phyloP scores from a whole-genome alignment of 2,329 filamentous ascomycete species.

The Cladosporium velox region DNA sequence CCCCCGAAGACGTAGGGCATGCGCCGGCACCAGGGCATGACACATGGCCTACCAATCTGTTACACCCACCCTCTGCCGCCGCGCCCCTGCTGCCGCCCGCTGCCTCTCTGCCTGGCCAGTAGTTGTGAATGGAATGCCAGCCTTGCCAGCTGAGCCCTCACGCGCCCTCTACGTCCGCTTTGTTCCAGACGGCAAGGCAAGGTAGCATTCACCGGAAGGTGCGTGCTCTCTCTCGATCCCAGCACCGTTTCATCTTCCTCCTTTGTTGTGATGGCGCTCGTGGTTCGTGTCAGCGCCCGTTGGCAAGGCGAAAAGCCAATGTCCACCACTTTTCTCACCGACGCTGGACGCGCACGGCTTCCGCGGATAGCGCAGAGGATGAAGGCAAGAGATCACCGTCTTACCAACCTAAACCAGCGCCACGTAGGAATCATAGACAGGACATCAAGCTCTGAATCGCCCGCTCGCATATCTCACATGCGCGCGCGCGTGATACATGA shows the following conservation, averaged over 20 bases:
- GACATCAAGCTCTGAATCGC: background rate
- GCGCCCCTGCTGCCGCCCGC: constrained; percentile 2
- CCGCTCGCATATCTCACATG: constrained; percentile 11
- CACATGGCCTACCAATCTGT: constrained; percentile 15
- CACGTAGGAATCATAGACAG: background rate
- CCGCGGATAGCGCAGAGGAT: background rate
- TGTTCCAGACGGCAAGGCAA: background rate
- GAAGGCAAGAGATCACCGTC: constrained; percentile 6
- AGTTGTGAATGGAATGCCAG: background rate
- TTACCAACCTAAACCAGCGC: constrained; percentile 18
- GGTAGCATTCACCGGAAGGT: background rate
- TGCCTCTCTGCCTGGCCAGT: background rate
- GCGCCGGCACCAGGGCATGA: constrained; percentile 9
- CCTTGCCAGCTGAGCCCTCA: background rate
- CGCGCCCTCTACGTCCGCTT: background rate
- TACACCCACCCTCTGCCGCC: background rate
- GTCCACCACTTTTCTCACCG: constrained; percentile 5
- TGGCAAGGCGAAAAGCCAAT: background rate
- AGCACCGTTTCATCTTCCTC: background rate
- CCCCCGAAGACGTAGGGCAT: background rate
- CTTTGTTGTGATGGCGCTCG: background rate
- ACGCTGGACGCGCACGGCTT: background rate
- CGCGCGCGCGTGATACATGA: background rate
- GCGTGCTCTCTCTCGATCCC: background rate
- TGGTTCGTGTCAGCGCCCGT: background rate